Conservation (phyloP, 208 protist species). For the Crithidia mellificae region DNA sequence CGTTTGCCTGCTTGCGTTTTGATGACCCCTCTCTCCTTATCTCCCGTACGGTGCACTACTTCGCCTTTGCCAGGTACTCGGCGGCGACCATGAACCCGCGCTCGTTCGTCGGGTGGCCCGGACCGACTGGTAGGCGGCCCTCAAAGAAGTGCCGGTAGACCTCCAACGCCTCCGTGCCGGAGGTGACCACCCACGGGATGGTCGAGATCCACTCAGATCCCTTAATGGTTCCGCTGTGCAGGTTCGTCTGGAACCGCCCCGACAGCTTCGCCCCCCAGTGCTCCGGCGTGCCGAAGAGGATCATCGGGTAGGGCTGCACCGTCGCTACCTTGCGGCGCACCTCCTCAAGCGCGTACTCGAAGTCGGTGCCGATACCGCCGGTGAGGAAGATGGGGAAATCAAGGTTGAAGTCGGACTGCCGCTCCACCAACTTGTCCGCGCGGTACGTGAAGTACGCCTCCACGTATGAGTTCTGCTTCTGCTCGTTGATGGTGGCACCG, state of each 20-base stretch:
- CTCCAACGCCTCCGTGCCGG: slow-evolving; percentile 84
- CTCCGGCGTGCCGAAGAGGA: slow-evolving; percentile 83
- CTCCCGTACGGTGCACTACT: slow-evolving; percentile 13
- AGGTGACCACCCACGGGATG: slow-evolving; percentile 85
- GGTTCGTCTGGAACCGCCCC: slow-evolving; percentile 75
- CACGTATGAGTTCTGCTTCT: slow-evolving; percentile 90
- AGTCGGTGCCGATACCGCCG: slow-evolving; percentile 93
- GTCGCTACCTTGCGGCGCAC: slow-evolving; percentile 92
- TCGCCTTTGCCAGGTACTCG: slow-evolving; percentile 53
- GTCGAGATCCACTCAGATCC: slow-evolving; percentile 93
- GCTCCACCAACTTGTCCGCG: slow-evolving; percentile 90
- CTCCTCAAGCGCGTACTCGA: slow-evolving; percentile 94
- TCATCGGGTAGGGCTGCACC: slow-evolving; percentile 76
- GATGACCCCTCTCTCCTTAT: neutral
- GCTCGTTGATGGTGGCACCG: slow-evolving; percentile 92
- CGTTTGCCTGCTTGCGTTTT: neutral
- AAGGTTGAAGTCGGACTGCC: slow-evolving; percentile 93
- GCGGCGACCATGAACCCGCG: slow-evolving; percentile 87
- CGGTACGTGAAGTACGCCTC: slow-evolving; percentile 93
- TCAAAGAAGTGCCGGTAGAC: slow-evolving; percentile 88
- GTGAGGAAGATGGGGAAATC: slow-evolving; percentile 93
- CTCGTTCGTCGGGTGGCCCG: slow-evolving; percentile 66
- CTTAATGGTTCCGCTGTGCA: slow-evolving; percentile 82
- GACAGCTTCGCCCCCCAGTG: slow-evolving; percentile 87
- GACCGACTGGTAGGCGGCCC: slow-evolving; percentile 74